A percentile compares a stretch with the other conserved stretches of the same genome.
These are phyloP conservation scores for Polyporus arcularius DNA, from an alignment of 768 basidiomycete genomes.

Conservation along the genomic window DNA sequence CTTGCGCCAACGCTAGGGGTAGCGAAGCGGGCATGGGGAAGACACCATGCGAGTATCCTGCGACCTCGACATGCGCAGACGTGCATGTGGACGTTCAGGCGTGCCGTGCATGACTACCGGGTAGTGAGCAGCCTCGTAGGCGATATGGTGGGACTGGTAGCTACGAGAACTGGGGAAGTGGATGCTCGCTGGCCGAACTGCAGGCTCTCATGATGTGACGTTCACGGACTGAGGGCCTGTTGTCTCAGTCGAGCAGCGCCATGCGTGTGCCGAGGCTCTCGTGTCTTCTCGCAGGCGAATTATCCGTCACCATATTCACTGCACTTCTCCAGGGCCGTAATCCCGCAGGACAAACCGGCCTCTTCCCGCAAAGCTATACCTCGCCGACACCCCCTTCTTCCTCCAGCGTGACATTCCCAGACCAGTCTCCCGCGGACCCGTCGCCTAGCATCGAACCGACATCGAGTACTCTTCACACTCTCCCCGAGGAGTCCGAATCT, in stretches of 20 bases:
- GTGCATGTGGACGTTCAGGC: too few species aligned
- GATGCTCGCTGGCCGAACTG: too few species aligned
- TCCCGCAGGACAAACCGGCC: slow-evolving; percentile 74
- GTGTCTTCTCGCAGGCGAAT: neutral
- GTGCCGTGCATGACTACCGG: too few species aligned
- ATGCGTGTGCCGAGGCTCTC: neutral
- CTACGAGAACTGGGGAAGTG: too few species aligned
- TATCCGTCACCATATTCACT: slow-evolving; percentile 17
- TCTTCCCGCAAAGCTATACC: slow-evolving; percentile 92
- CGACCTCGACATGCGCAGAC: too few species aligned
- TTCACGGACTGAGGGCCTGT: too few species aligned
- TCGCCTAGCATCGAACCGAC: slow-evolving; percentile 26
- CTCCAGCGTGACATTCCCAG: slow-evolving; percentile 19
- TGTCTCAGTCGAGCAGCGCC: neutral
- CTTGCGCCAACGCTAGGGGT: too few species aligned
- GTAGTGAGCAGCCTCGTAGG: too few species aligned
- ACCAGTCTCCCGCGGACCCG: slow-evolving; percentile 23
- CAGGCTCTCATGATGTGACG: too few species aligned
- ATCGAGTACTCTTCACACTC: slow-evolving; percentile 39
- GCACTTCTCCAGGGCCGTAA: slow-evolving; percentile 72
- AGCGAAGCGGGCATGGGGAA: too few species aligned
- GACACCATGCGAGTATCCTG: too few species aligned
- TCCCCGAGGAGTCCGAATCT: slow-evolving; percentile 43
- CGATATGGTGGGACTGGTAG: too few species aligned
- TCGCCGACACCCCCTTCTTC: slow-evolving; percentile 50